Evolutionary conservation across 805 yeast genomes (phyloP).

Genomic region (Saccharomycopsis selenospora): DNA sequence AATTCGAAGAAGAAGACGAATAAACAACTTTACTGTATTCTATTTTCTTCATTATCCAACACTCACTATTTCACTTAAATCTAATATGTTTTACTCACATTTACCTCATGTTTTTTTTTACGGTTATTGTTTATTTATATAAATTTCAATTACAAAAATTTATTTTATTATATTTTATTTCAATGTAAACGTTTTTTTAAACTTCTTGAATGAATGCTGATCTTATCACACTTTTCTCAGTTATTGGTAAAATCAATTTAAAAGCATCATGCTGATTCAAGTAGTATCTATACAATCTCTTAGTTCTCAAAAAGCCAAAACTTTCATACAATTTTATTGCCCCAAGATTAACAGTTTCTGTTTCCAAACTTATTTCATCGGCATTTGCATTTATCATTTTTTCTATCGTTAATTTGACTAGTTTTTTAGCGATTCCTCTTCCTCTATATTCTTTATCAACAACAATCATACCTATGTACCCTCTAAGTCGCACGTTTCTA

Average conservation of each 20-base stretch:
- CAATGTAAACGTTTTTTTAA: background rate
- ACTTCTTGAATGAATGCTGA: slow-evolving; percentile 41
- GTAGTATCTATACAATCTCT: slow-evolving; percentile 80
- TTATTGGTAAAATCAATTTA: slow-evolving; percentile 74
- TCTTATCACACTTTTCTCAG: slow-evolving; percentile 48
- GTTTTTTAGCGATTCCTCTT: slow-evolving; percentile 68
- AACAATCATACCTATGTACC: slow-evolving; percentile 95
- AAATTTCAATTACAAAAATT: too few relatives aligned
- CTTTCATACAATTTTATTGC: slow-evolving; percentile 67
- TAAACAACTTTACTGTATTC: too few relatives aligned
- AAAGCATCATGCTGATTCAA: slow-evolving; percentile 90
- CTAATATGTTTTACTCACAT: too few relatives aligned
- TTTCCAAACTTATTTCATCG: slow-evolving; percentile 90
- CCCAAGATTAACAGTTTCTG: slow-evolving; percentile 73
- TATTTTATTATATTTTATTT: too few relatives aligned
- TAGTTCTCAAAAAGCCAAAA: slow-evolving; percentile 66
- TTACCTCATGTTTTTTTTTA: too few relatives aligned
- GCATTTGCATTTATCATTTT: slow-evolving; percentile 58
- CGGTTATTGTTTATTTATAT: too few relatives aligned
- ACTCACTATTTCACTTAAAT: too few relatives aligned
- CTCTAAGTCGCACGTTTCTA: slow-evolving; percentile 64
- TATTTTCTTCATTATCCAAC: too few relatives aligned
- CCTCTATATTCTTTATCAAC: slow-evolving; percentile 69
- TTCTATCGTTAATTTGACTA: slow-evolving; percentile 56
- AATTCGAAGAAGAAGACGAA: slow-evolving; percentile 85